Conservation (phyloP, 768 basidiomycete species). For the Hypholoma sublateritium region DNA sequence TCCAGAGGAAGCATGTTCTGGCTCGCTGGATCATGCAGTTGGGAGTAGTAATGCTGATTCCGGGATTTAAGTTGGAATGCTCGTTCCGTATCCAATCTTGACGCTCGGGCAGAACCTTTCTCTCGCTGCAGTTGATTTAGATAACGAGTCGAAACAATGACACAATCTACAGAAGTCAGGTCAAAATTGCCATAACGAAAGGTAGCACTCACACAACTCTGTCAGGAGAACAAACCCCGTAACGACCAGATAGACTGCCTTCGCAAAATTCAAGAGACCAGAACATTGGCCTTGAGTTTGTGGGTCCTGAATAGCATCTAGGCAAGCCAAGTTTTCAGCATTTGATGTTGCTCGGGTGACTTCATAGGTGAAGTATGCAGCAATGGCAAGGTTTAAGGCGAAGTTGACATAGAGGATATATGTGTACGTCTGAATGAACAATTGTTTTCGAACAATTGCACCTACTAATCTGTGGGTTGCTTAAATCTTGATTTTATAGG, state of each 20-base stretch:
- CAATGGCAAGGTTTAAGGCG: constrained; percentile 51
- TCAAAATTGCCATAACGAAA: constrained; percentile 1
- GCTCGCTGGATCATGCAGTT: constrained; percentile 10
- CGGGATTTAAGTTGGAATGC: constrained; percentile 33
- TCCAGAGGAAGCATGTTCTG: constrained; percentile 5
- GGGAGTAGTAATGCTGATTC: constrained; percentile 26
- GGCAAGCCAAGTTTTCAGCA: constrained; percentile 45
- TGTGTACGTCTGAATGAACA: constrained; percentile 55
- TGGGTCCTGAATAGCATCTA: constrained; percentile 38
- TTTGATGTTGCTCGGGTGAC: constrained; percentile 45
- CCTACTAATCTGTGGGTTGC: constrained; percentile 51
- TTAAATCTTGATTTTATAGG: neutral
- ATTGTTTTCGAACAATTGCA: constrained; percentile 60
- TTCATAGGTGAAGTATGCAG: constrained; percentile 49
- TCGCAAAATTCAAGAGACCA: constrained; percentile 38
- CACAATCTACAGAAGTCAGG: constrained; percentile 42
- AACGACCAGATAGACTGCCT: constrained; percentile 46
- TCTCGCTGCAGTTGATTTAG: constrained; percentile 50
- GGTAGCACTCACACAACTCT: constrained; percentile 53
- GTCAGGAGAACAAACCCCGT: constrained; percentile 44
- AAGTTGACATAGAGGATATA: constrained; percentile 60
- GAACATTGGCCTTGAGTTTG: constrained; percentile 45
- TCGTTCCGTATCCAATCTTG: constrained; percentile 33
- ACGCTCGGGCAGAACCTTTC: constrained; percentile 41
- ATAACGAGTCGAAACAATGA: constrained; percentile 53